phyloP scores from a whole-genome alignment of 2,329 filamentous ascomycete species.

The Malbranchea zuffiana region DNA sequence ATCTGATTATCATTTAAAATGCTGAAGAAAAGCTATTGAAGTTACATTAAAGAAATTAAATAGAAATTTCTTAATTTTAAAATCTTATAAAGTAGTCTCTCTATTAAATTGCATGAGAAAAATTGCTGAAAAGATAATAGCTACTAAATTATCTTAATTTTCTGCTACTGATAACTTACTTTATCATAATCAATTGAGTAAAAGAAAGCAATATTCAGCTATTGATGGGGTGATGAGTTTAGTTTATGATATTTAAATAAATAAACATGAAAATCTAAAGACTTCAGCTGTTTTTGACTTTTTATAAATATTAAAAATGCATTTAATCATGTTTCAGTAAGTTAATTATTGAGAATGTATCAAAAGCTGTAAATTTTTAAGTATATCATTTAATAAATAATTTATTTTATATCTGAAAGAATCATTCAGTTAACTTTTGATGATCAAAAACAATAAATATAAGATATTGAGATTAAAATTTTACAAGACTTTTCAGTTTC shows the following conservation, averaged over 20 bases:
- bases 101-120: slow-evolving; percentile 7
- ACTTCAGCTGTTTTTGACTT: slow-evolving; percentile 4
- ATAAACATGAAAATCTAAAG: neutral
- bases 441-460: neutral
- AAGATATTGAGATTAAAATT: neutral
- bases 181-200: slow-evolving; percentile 6
- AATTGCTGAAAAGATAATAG: neutral
- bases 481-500: neutral
- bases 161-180: slow-evolving; percentile 2
- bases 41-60: too few relatives aligned
- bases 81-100: slow-evolving; percentile 6
- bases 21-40: too few relatives aligned
- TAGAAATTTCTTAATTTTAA: neutral
- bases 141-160: too few relatives aligned
- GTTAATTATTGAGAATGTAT: too few relatives aligned
- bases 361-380: too few relatives aligned
- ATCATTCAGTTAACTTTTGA: too few relatives aligned
- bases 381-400: too few relatives aligned
- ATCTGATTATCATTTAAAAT: slow-evolving; percentile 4
- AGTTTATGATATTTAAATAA: too few relatives aligned
- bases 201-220: slow-evolving; percentile 2
- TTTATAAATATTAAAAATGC: neutral
- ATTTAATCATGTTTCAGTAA: too few relatives aligned
- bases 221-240: too few relatives aligned
- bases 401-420: too few relatives aligned